Evolutionary conservation across 2,329 filamentous ascomycete species (phyloP).

Genomic region (Cladosporium sp.): DNA sequence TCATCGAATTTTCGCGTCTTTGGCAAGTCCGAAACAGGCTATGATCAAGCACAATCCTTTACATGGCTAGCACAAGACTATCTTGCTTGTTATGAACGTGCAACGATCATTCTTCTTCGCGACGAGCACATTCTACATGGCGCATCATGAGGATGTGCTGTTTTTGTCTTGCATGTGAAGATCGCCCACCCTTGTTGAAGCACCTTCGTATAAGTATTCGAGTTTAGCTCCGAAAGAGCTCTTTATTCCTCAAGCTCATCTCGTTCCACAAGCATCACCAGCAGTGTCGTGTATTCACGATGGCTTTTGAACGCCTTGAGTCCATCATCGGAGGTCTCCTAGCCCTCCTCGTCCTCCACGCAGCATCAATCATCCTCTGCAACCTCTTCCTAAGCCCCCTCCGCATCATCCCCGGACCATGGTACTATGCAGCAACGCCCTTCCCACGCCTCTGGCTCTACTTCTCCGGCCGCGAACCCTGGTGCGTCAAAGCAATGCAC

Average conservation of each 20-base stretch:
- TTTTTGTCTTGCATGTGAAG: background rate
- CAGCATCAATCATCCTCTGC: conserved; percentile 37
- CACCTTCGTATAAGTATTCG: background rate
- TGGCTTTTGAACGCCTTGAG: background rate
- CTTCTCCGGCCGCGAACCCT: conserved; percentile 13
- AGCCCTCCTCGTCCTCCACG: background rate
- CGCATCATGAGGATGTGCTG: background rate
- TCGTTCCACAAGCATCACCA: background rate
- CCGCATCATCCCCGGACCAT: conserved; percentile 16
- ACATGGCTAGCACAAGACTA: background rate
- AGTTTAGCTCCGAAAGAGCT: background rate
- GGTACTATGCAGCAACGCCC: background rate
- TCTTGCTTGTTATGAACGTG: background rate
- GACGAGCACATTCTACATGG: background rate
- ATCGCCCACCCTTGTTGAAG: background rate
- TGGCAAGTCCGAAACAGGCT: background rate
- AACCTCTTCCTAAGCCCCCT: conserved; percentile 49
- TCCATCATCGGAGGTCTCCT: background rate
- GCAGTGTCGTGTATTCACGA: background rate
- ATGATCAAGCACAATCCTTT: background rate
- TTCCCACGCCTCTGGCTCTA: conserved; percentile 11
- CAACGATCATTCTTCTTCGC: background rate
- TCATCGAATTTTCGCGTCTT: background rate
- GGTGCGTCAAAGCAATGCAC: conserved; percentile 33
- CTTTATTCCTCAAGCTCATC: background rate